Evolutionary conservation across 208 protist species (phyloP).

Genomic region (Leishmania tarentolae): DNA sequence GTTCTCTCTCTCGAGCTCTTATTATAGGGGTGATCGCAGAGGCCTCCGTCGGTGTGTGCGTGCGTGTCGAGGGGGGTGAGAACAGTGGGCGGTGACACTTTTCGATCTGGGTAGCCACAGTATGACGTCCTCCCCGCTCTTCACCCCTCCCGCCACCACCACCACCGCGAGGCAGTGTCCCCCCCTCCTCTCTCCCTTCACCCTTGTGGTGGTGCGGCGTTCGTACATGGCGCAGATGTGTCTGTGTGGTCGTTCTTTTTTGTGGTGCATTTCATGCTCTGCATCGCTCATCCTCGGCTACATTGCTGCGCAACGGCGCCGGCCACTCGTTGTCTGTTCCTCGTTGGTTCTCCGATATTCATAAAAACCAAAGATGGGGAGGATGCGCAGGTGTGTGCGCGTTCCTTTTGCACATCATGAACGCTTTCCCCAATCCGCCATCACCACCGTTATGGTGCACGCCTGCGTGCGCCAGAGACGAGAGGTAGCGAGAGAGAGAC

Average conservation of each 20-base stretch:
- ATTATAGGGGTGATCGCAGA: not conserved
- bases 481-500: not conserved
- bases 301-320: not conserved
- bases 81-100: not conserved
- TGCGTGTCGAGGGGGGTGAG: not conserved
- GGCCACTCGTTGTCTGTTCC: not conserved
- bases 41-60: too few species aligned
- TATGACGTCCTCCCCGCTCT: not conserved
- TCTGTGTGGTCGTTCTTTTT: not conserved
- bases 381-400: not conserved
- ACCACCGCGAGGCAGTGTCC: not conserved
- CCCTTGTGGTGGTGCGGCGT: not conserved
- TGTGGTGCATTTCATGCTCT: not conserved
- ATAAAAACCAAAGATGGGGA: not conserved
- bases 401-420: not conserved
- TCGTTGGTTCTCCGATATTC: too few species aligned
- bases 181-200: too few species aligned
- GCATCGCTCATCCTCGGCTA: not conserved
- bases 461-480: not conserved
- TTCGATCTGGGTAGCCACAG: not conserved
- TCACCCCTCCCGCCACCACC: not conserved
- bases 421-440: not conserved
- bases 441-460: not conserved
- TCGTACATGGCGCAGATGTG: not conserved
- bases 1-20: not conserved